Evolutionary conservation across 345 rosid genomes (phyloP), one percentile per base, ranked within the genome.

Genomic region (Brassica incana): DNA sequence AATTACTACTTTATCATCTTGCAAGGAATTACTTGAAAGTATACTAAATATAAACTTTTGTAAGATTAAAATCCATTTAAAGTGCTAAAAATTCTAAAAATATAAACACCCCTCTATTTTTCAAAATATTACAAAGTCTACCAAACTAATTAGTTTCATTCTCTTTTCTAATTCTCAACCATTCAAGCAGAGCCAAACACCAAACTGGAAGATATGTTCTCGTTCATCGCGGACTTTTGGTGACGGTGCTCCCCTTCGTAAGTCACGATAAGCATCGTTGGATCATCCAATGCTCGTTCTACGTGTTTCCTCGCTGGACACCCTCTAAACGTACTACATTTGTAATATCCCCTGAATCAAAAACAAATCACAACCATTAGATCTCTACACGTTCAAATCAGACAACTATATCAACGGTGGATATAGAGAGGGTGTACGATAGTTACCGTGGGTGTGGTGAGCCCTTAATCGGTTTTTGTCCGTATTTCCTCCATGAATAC

Each of bases 281-380:
- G 90, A 77, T 94, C 97, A 64, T 92, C 97, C 0, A 84, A 74
- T 1, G 92, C 96, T 66, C 98, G 80, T 78, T 94, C 98, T 81
- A 94, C 97, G 83, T 94, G 97, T 71, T 94, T 94, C 85, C 93
- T 87, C 1, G 98, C 98, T 0, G 97, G 97, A 68, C 98, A 94
- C 0, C 92, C 94, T 85, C 91, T 84, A 48, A 94, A 35, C 0
- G 89, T 84, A 66, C 98, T 94, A 74, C 98, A 94, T 88, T 90
- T 92, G 79, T 92, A 94, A 38, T 94, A 94, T 11, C 97, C 97
- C 66, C 97, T 94, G 83, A 6, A 61, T 45, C 7, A 78, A 50
- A 14, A 43, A 33, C 56, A 69, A 56, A 52, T 50, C 27, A 69
- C 12, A 23, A 59, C 76, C 72, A 69, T 80, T 30, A 80, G 80